Base-by-base conservation (phyloP, 2,329 filamentous ascomycete species). In the Arachnomyces sp. region DNA sequence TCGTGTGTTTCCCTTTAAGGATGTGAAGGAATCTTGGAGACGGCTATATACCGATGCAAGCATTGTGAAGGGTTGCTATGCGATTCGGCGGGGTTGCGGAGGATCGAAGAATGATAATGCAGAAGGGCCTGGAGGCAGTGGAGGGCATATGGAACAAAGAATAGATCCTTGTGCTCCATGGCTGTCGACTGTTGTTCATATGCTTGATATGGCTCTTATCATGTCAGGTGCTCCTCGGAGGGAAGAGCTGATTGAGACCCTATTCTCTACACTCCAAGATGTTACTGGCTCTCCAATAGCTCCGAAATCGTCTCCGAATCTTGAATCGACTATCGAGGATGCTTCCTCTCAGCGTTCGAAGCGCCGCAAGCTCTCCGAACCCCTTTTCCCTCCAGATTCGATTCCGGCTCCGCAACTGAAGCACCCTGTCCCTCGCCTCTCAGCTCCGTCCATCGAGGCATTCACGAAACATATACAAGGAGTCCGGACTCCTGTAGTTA, bases 141-240 rank as follows among this genome's bases (percentile, higher is more conserved):
- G 31, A 28, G 28, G 39, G 28, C 25, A 39, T 40, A 40, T 7
- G 39, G 45, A 3, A 41, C 42, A 29, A 36, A 44, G 13, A 15
- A 47, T 56, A 17, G 37, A 45, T 25, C 29, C 50, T 30, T 36
- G 50, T 6, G 47, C 51, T 28, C 51, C 64, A 25, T 77, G 70
- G 61, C 55, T 88, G 3, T 70, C 76, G 28, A 59, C 69, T 2
- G 68, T 84, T 2, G 74, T 94, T 28, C 71, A 73, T 39, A 64
- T 73, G 1, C 71, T 96, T 2, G 89, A 95, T 52, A 78, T 80
- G 59, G 81, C 84, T 0, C 62, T 93, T 33, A 86, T 94, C 34
- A 74, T 88, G 39, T 77, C 85, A 0, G 85, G 84, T 1, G 82
- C 75, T 0, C 76, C 77, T 1, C 69, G 56, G 1, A 68, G 84